These are phyloP conservation scores for Suillus lakei DNA, from an alignment of 768 basidiomycete species.

Conservation along the genomic window DNA sequence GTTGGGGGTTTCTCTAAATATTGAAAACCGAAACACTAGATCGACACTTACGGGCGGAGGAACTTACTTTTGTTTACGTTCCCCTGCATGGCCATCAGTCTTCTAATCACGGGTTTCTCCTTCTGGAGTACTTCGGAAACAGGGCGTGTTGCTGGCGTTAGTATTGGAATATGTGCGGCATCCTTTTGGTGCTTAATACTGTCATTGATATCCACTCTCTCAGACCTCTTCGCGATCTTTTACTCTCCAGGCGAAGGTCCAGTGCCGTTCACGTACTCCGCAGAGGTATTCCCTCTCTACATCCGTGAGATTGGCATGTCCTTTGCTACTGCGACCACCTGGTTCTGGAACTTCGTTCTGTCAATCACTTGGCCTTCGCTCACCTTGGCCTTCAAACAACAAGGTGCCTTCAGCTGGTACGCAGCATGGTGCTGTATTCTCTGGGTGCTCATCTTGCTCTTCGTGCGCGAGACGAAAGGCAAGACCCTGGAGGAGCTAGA, in stretches of 20 bases:
- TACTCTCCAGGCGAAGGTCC: constrained; percentile 90
- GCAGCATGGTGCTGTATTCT: constrained; percentile 61
- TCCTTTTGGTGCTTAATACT: not conserved
- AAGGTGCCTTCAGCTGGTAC: constrained; percentile 79
- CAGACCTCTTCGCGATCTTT: constrained; percentile 60
- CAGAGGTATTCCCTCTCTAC: constrained; percentile 89
- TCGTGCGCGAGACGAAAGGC: constrained; percentile 74
- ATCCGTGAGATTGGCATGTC: constrained; percentile 62
- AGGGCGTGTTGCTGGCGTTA: constrained; percentile 51
- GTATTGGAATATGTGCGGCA: constrained; percentile 51
- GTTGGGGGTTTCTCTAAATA: constrained; percentile 11
- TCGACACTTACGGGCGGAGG: constrained; percentile 81
- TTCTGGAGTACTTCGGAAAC: constrained; percentile 52
- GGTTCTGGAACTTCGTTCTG: constrained; percentile 68
- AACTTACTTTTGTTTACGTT: constrained; percentile 77
- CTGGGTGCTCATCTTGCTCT: constrained; percentile 61
- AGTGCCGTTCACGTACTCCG: constrained; percentile 89
- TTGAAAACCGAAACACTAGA: constrained; percentile 41
- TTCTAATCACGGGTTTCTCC: constrained; percentile 76
- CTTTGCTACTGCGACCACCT: constrained; percentile 64
- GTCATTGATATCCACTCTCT: constrained; percentile 11
- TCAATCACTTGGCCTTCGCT: constrained; percentile 76
- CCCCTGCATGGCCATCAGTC: constrained; percentile 78
- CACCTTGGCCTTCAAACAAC: constrained; percentile 61
- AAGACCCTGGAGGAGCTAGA: constrained; percentile 62